Conservation (phyloP, 371 early-diverging fungal genomes). For the Smittium mucronatum region DNA sequence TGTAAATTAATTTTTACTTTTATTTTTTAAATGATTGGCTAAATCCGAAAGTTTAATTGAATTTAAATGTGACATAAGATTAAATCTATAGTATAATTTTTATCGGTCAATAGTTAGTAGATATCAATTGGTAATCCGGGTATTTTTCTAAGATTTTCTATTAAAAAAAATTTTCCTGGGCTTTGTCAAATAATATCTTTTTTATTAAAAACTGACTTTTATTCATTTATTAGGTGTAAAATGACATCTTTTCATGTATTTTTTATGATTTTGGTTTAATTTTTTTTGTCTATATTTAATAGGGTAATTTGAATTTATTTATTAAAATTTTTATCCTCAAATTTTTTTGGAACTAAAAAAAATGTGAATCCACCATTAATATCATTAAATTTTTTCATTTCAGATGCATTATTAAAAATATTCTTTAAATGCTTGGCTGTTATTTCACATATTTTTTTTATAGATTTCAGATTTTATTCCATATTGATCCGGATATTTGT, state of each 20-base stretch:
- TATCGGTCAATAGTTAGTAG: conserved; percentile 2
- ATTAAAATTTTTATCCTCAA: not conserved
- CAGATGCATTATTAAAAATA: not conserved
- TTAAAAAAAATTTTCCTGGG: not conserved
- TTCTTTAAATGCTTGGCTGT: not conserved
- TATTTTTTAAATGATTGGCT: not conserved
- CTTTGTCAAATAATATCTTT: conserved; percentile 1
- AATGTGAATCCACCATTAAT: not conserved
- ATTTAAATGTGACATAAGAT: not conserved
- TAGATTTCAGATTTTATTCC: conserved; percentile 2
- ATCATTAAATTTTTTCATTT: not conserved
- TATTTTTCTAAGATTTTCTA: not conserved
- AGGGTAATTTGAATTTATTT: conserved; percentile 14
- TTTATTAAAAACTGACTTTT: not conserved
- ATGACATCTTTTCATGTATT: conserved; percentile 5
- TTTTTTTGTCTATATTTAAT: conserved; percentile 14
- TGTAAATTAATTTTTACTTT: not conserved
- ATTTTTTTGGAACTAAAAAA: conserved; percentile 11
- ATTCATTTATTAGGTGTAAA: not conserved
- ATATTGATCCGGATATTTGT: not conserved
- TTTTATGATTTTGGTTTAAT: conserved; percentile 5
- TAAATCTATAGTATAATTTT: conserved; percentile 5
- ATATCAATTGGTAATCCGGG: too few species aligned
- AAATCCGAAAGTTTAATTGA: not conserved
- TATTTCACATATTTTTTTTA: not conserved